phyloP scores from a whole-genome alignment of 768 basidiomycete species.

The Russula ochroleuca region DNA sequence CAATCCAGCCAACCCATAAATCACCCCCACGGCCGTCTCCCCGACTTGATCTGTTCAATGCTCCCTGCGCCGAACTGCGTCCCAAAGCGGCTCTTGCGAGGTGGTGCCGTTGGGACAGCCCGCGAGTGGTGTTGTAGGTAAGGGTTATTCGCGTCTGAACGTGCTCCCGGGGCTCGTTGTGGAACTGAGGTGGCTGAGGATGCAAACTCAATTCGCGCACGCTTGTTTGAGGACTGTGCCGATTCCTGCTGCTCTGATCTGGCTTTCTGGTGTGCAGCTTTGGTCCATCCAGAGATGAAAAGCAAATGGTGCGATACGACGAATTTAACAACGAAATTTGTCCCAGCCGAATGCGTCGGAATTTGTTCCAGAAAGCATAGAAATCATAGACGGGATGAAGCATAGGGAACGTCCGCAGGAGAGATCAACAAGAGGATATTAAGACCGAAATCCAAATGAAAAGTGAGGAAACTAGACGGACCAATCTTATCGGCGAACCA shows the following conservation, averaged over 20 bases:
- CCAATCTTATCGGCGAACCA: conserved; percentile 81
- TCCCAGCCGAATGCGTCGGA: neutral
- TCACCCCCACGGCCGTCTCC: conserved; percentile 12
- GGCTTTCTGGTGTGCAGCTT: conserved; percentile 42
- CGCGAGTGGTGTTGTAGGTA: conserved; percentile 20
- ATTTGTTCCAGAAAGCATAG: neutral
- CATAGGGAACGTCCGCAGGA: neutral
- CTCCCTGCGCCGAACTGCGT: conserved; percentile 10
- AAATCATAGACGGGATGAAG: neutral
- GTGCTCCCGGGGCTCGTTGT: conserved; percentile 3
- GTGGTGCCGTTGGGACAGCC: conserved; percentile 7
- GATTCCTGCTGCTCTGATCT: conserved; percentile 42
- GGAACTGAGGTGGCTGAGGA: conserved; percentile 27
- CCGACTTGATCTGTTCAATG: conserved; percentile 15
- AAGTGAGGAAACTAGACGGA: conserved; percentile 38
- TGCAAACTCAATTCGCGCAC: conserved; percentile 44
- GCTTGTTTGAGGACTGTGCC: conserved; percentile 35
- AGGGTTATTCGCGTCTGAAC: conserved; percentile 17
- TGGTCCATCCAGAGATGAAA: conserved; percentile 3
- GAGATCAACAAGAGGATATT: conserved; percentile 1
- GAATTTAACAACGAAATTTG: neutral
- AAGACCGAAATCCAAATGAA: neutral
- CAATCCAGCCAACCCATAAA: neutral
- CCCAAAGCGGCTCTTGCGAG: conserved; percentile 23
- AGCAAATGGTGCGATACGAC: neutral